Base-by-base conservation (phyloP, 345 rosid species). In the Noccaea caerulescens region DNA sequence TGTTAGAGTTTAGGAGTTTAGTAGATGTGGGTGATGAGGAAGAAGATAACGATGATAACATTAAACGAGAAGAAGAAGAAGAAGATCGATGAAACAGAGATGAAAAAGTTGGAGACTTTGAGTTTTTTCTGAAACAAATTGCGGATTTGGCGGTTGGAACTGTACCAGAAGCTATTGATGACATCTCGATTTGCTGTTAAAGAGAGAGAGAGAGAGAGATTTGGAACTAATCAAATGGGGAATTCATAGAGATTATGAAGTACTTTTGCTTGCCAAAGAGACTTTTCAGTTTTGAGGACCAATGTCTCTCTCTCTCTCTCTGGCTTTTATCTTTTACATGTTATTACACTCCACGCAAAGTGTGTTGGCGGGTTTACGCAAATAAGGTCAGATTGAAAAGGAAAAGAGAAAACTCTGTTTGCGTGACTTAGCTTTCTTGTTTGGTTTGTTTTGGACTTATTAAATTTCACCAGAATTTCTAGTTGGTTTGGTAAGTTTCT, bases 341-440 rank as follows among this genome's bases (percentile, higher is more conserved):
- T 45, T 54, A 68, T 4, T 53, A 69, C 79, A 69, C 75, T 69
- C 71, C 79, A 63, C 75, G 75, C 75, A 76, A 69, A 55, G 68
- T 61, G 49, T 37, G 79, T 60, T 75, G 79, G 36, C 69, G 12
- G 68, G 43, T 68, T 60, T 16, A 7, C 30, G 36, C 33, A 57
- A 23, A 37, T 39, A 27, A 51, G 27, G 32, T 41, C 10, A 25
- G 18, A 4, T 27, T 23, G 50, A 2, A 25, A 64, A 50, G 50
- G 25, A 12, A 27, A 30, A 25, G 16, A 4, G 51, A 46, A 13
- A 60, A 64, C 68, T 74, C 41, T 6, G 39, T 56, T 75, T 76
- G 66, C 55, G 66, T 63, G 71, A 69, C 70, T 63, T 38, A 25
- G 20, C 3, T 69, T 46, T 69, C 66, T 54, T 75, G 69, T 68